phyloP scores from a whole-genome alignment of 2,329 filamentous ascomycete species.

The Cercospora citrullina region DNA sequence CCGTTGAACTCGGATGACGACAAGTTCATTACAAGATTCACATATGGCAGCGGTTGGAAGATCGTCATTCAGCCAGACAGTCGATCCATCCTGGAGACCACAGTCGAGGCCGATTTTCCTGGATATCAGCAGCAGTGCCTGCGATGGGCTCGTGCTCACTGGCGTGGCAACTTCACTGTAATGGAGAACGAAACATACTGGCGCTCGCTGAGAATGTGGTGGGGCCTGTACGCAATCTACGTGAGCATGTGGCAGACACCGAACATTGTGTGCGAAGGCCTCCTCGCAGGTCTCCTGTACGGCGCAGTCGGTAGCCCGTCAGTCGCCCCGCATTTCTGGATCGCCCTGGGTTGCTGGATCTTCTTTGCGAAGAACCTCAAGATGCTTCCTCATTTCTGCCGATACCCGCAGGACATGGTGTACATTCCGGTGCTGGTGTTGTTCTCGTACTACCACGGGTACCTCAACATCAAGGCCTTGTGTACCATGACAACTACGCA shows the following conservation, averaged over 20 bases:
- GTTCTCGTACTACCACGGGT: constrained; percentile 60
- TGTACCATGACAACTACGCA: constrained; percentile 46
- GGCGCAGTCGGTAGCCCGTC: constrained; percentile 28
- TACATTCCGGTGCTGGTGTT: constrained; percentile 53
- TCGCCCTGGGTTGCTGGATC: constrained; percentile 47
- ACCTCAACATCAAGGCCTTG: constrained; percentile 59
- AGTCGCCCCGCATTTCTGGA: constrained; percentile 10
- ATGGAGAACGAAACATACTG: constrained; percentile 44
- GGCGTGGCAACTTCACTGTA: constrained; percentile 56
- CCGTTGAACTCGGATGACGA: constrained; percentile 60
- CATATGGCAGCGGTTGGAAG: constrained; percentile 52
- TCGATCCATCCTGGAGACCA: constrained; percentile 54
- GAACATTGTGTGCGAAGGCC: constrained; percentile 54
- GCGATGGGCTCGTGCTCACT: constrained; percentile 61
- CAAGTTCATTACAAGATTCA: constrained; percentile 60
- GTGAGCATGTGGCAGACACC: constrained; percentile 57
- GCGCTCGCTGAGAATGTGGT: constrained; percentile 45
- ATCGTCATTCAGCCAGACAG: constrained; percentile 57
- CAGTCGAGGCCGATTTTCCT: constrained; percentile 49
- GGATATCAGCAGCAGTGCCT: constrained; percentile 57
- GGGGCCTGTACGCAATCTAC: constrained; percentile 59
- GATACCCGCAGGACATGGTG: constrained; percentile 54
- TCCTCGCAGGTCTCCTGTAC: constrained; percentile 42
- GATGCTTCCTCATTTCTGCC: constrained; percentile 54
- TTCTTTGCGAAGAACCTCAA: constrained; percentile 60